These are phyloP conservation scores for Oehlia diaphana DNA, from an alignment of 192 early-diverging fungal genomes.

Conservation along the genomic window DNA sequence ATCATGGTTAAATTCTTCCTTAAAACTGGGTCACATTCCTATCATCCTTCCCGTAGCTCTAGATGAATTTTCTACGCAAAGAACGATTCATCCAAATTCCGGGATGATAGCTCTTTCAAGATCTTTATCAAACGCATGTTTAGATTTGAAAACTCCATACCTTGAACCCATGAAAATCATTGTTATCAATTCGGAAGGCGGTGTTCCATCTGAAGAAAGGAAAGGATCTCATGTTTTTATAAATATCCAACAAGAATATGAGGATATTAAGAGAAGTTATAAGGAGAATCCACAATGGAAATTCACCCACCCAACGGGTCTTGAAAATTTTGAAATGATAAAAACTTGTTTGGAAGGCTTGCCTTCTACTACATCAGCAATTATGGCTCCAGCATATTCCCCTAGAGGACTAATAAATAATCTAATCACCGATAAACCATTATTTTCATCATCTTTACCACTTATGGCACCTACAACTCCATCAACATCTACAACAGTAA, in stretches of 20 bases:
- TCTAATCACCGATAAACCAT: slow-evolving; percentile 77
- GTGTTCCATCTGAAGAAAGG: slow-evolving; percentile 57
- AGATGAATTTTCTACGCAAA: slow-evolving; percentile 37
- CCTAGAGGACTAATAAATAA: slow-evolving; percentile 62
- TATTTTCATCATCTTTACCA: slow-evolving; percentile 60
- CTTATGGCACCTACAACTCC: slow-evolving; percentile 21
- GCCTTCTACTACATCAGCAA: slow-evolving; percentile 76
- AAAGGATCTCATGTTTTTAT: slow-evolving; percentile 67
- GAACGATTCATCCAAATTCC: slow-evolving; percentile 47
- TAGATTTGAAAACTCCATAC: slow-evolving; percentile 18
- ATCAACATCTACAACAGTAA: slow-evolving; percentile 62
- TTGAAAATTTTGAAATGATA: slow-evolving; percentile 61
- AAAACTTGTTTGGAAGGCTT: slow-evolving; percentile 64
- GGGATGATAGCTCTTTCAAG: slow-evolving; percentile 55
- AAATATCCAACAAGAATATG: slow-evolving; percentile 81
- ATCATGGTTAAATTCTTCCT: slow-evolving; percentile 56
- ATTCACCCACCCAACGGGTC: slow-evolving; percentile 36
- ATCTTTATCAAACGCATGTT: slow-evolving; percentile 32
- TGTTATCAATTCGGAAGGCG: slow-evolving; percentile 69
- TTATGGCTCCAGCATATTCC: slow-evolving; percentile 63
- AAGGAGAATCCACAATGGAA: slow-evolving; percentile 35
- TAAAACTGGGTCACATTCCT: slow-evolving; percentile 68
- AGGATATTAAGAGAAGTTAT: slow-evolving; percentile 46
- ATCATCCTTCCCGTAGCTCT: slow-evolving; percentile 51
- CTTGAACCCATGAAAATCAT: slow-evolving; percentile 60